Conservation (phyloP, 2,329 filamentous ascomycete species). For the Neonectria coccinea region DNA sequence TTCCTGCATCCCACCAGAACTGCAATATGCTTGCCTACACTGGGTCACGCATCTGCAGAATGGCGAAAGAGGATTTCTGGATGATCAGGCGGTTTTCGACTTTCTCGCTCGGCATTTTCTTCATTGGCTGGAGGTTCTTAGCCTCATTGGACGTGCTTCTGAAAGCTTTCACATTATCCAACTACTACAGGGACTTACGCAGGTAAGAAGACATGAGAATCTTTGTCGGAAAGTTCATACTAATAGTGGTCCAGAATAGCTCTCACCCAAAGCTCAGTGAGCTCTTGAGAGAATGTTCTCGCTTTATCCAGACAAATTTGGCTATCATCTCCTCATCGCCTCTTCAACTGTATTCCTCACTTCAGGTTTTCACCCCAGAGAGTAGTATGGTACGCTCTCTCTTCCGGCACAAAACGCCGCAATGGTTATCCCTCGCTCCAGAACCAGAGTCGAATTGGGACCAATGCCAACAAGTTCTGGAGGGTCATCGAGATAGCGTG, state of each 20-base stretch:
- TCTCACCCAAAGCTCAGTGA: background rate
- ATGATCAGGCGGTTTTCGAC: background rate
- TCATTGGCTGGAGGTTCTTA: constrained; percentile 14
- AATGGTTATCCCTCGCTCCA: background rate
- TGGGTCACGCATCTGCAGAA: constrained; percentile 6
- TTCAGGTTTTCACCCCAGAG: constrained; percentile 6
- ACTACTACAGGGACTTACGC: background rate
- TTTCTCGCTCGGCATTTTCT: constrained; percentile 8
- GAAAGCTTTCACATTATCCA: constrained; percentile 8
- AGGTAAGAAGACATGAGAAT: background rate
- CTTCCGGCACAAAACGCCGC: background rate
- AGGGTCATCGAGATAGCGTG: background rate
- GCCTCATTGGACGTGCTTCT: background rate
- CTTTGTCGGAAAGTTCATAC: background rate
- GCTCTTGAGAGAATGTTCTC: background rate
- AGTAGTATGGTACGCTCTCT: background rate
- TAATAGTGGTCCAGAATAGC: background rate
- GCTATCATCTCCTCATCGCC: background rate
- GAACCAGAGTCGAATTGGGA: background rate
- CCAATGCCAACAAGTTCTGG: constrained; percentile 6
- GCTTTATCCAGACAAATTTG: constrained; percentile 4
- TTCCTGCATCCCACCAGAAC: background rate
- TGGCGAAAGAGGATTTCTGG: background rate
- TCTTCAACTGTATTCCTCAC: constrained; percentile 13
- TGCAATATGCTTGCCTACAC: constrained; percentile 24